Evolutionary conservation across 78 protist species (phyloP).

Genomic region (Cavenderia fasciculata): DNA sequence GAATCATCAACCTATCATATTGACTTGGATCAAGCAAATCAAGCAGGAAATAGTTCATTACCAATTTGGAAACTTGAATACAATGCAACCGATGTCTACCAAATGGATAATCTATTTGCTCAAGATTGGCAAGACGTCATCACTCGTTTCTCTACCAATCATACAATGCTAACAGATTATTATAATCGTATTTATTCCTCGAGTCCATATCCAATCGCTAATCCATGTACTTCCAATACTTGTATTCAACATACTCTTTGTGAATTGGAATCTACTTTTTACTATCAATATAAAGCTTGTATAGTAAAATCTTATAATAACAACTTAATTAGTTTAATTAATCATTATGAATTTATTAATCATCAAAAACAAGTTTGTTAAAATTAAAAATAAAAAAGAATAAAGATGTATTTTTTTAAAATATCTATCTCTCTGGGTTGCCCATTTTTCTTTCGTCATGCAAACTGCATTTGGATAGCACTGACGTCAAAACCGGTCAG

Average conservation of each 20-base stretch:
- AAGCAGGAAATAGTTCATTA: not conserved
- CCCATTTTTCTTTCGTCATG: too few species aligned
- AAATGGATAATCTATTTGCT: constrained; percentile 23
- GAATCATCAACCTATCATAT: constrained; percentile 58
- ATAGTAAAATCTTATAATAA: too few species aligned
- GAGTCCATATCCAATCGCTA: constrained; percentile 14
- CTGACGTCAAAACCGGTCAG: too few species aligned
- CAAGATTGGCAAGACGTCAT: constrained; percentile 1
- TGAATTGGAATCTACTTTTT: not conserved
- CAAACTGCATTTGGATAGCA: too few species aligned
- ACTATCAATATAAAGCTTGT: constrained; percentile 12
- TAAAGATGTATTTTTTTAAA: too few species aligned
- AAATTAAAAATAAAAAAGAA: too few species aligned
- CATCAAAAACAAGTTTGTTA: too few species aligned
- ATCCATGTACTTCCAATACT: not conserved
- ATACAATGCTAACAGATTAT: not conserved
- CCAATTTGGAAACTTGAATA: constrained; percentile 44
- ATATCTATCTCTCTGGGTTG: too few species aligned
- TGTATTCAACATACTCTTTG: constrained; percentile 5
- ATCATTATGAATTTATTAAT: too few species aligned
- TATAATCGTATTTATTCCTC: constrained; percentile 7
- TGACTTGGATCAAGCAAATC: constrained; percentile 9
- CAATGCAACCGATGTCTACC: constrained; percentile 25
- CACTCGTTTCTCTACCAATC: not conserved
- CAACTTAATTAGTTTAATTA: too few species aligned